phyloP scores from a whole-genome alignment of 495 filamentous ascomycete genomes.

The Choiromyces venosus region DNA sequence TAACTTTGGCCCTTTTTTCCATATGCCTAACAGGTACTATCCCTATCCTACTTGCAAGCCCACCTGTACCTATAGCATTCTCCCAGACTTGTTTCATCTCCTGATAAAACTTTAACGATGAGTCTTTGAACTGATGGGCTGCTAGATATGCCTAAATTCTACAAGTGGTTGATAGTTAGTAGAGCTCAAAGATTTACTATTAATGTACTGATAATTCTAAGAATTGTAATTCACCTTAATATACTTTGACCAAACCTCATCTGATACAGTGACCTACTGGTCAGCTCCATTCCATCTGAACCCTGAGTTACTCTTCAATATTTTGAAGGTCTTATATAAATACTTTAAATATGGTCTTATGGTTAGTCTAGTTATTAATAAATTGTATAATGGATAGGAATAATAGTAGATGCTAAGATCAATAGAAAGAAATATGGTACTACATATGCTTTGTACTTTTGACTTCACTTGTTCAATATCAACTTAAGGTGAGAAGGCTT shows the following conservation, averaged over 20 bases:
- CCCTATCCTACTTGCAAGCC: not conserved
- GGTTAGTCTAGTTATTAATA: too few species aligned
- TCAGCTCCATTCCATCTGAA: not conserved
- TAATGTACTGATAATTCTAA: not conserved
- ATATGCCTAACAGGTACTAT: too few species aligned
- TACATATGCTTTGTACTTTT: not conserved
- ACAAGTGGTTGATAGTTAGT: not conserved
- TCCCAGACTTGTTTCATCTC: not conserved
- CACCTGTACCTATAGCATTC: not conserved
- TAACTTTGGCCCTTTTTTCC: too few species aligned
- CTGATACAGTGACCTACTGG: not conserved
- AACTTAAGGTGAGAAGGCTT: not conserved
- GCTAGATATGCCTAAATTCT: not conserved
- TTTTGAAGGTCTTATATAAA: not conserved
- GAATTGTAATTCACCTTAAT: not conserved
- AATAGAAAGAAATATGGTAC: not conserved
- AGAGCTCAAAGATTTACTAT: fast-evolving
- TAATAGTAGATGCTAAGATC: too few species aligned
- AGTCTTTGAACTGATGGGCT: not conserved
- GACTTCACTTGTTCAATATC: not conserved
- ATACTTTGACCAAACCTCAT: not conserved
- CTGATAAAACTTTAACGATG: not conserved
- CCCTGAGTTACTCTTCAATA: not conserved
- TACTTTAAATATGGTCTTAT: not conserved
- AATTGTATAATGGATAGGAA: too few species aligned